Evolutionary conservation across 108 stramenopile genomes (phyloP).

Genomic region (Thalassiosira profunda): DNA sequence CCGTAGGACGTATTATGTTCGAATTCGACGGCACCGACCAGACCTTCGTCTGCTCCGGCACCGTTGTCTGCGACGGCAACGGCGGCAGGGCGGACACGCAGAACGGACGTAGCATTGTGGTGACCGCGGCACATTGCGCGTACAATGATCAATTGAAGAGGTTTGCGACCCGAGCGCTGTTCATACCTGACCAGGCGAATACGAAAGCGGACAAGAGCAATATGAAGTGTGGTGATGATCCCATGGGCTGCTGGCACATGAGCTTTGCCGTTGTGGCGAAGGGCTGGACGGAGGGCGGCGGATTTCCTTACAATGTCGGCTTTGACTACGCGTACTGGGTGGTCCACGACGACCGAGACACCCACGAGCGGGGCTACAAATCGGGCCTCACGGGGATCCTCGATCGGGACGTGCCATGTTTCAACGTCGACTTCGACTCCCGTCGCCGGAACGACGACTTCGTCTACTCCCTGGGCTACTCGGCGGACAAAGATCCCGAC

Average conservation of each 20-base stretch:
- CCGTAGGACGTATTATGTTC: slow-evolving; percentile 39
- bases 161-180: slow-evolving; percentile 34
- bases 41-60: slow-evolving; percentile 41
- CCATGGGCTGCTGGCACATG: slow-evolving; percentile 24
- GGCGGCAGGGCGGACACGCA: not conserved
- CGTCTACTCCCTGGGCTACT: slow-evolving; percentile 14
- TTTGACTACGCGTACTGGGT: slow-evolving; percentile 28
- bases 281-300: slow-evolving; percentile 12
- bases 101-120: slow-evolving; percentile 34
- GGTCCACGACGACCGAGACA: slow-evolving; percentile 3
- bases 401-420: slow-evolving; percentile 4
- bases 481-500: slow-evolving; percentile 18
- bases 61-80: slow-evolving; percentile 25
- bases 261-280: slow-evolving; percentile 19
- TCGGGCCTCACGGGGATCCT: slow-evolving; percentile 15
- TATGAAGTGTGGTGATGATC: slow-evolving; percentile 19
- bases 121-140: slow-evolving; percentile 48
- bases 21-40: slow-evolving; percentile 21
- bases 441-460: slow-evolving; percentile 1
- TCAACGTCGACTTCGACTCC: slow-evolving; percentile 20
- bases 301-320: slow-evolving; percentile 27
- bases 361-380: slow-evolving; percentile 12
- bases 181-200: slow-evolving; percentile 13
- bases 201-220: slow-evolving; percentile 11
- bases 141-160: slow-evolving; percentile 38